Evolutionary conservation across 306 rosid genomes (phyloP).

Genomic region (Oxytropis ochrocephala): DNA sequence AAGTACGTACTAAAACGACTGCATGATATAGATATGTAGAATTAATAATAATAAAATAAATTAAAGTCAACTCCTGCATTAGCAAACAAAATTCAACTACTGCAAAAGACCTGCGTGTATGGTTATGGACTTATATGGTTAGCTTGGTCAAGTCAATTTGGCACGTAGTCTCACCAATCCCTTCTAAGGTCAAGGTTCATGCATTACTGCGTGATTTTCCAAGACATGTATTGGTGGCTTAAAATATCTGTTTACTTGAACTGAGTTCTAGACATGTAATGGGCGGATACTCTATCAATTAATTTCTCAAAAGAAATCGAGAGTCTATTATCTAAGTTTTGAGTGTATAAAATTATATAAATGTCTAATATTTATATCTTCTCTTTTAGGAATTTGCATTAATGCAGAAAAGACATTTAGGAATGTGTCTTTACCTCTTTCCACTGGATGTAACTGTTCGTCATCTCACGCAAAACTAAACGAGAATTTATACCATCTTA

Average conservation of each 20-base stretch:
- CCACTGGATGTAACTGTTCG: too few species aligned
- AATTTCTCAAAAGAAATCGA: too few species aligned
- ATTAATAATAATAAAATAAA: not conserved
- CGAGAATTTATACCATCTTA: too few species aligned
- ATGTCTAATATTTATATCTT: too few species aligned
- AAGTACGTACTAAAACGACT: not conserved
- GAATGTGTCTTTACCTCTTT: too few species aligned
- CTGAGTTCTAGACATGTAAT: too few species aligned
- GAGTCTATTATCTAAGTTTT: too few species aligned
- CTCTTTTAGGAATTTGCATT: too few species aligned
- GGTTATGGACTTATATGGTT: not conserved
- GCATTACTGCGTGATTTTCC: not conserved
- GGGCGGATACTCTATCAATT: too few species aligned
- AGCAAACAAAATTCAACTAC: not conserved
- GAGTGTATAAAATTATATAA: too few species aligned
- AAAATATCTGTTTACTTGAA: not conserved
- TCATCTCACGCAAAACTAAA: too few species aligned
- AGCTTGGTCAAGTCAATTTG: constrained; percentile 27
- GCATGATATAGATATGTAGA: not conserved
- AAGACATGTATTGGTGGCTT: not conserved
- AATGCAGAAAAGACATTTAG: too few species aligned
- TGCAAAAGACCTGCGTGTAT: not conserved
- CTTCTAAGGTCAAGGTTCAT: not conserved
- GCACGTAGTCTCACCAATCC: not conserved
- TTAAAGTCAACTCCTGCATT: constrained; percentile 1